Evolutionary conservation across 2,329 filamentous ascomycete species (phyloP), one percentile per base, ranked within the genome.

Genomic region (Pseudogymnoascus pannorum): DNA sequence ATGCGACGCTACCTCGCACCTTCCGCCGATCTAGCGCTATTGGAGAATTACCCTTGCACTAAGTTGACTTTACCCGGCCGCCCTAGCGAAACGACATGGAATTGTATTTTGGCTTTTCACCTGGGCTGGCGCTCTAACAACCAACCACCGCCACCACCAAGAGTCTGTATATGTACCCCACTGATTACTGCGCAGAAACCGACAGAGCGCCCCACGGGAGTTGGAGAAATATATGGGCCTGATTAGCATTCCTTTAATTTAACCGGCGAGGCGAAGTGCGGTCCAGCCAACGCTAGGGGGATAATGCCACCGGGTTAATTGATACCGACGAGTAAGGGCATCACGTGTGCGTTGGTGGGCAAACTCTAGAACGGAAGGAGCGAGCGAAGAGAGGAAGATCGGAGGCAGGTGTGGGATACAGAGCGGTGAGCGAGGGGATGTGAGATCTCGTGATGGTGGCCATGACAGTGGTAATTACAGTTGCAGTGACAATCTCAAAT

Each of bases 1-100:
- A 31, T 54, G 48, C 48, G 26, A 54, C 48, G 48, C 48, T 54
- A 54, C 48, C n/a, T 54, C n/a, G 24, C 48, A 54, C 26, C 44
- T 5, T 54, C n/a, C 26, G 48, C 48, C 26, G 48, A 54, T 54
- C 48, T 54, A 54, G 48, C 48, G 48, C 48, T 31, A 54, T 54
- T 54, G 48, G 48, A 54, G 26, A 31, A 54, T 22, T 54, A 54
- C n/a, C 26, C 11, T 54, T 4, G 8, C 48, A 54, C 48, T 54
- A 54, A 54, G 2, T 54, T 14, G 48, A 54, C 24, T 54, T 54
- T 54, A 54, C 9, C 48, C 48, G 42, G 42, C 42, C 42, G 42
- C 22, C 40, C 42, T 16, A 4, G 22, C 12, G 4, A 12, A 16
- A 26, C 14, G 22, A 44, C 20, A 44, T 48, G 42, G 22, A 26